These are phyloP conservation scores for Chenopodium album DNA, from an alignment of 148 eudicot genomes.

Conservation along the genomic window DNA sequence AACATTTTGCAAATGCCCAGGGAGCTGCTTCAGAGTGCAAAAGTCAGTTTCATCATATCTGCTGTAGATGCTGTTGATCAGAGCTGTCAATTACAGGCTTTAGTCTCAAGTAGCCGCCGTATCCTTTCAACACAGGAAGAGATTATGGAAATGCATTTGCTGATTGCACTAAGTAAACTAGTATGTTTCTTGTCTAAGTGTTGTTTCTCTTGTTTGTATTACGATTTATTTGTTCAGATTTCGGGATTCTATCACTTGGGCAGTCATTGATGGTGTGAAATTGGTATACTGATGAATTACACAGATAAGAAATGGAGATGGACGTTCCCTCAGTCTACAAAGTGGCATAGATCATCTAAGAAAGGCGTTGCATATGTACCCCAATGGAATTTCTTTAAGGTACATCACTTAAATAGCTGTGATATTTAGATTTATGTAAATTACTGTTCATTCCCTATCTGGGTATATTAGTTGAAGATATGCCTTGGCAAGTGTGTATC, in stretches of 20 bases:
- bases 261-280: not conserved
- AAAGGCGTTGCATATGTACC: conserved; percentile 79
- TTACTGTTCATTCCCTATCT: conserved; percentile 1
- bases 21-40: conserved; percentile 59
- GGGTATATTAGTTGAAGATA: not conserved
- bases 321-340: conserved; percentile 49
- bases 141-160: conserved; percentile 67
- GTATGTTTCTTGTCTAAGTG: conserved; percentile 42
- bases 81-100: conserved; percentile 52
- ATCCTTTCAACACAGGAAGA: conserved; percentile 56
- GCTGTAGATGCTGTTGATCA: conserved; percentile 76
- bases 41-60: conserved; percentile 74
- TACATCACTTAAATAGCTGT: conserved; percentile 21
- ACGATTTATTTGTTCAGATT: not conserved
- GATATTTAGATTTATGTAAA: not conserved
- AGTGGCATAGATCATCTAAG: conserved; percentile 71
- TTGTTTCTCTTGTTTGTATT: not conserved
- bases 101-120: conserved; percentile 66
- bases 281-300: conserved; percentile 12
- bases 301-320: conserved; percentile 64
- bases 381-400: conserved; percentile 67
- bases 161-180: conserved; percentile 69
- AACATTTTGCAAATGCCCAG: conserved; percentile 71
- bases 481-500: no score
- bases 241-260: conserved; percentile 7